phyloP scores from a whole-genome alignment of 2,329 filamentous ascomycete genomes.

The Fusarium sp. region DNA sequence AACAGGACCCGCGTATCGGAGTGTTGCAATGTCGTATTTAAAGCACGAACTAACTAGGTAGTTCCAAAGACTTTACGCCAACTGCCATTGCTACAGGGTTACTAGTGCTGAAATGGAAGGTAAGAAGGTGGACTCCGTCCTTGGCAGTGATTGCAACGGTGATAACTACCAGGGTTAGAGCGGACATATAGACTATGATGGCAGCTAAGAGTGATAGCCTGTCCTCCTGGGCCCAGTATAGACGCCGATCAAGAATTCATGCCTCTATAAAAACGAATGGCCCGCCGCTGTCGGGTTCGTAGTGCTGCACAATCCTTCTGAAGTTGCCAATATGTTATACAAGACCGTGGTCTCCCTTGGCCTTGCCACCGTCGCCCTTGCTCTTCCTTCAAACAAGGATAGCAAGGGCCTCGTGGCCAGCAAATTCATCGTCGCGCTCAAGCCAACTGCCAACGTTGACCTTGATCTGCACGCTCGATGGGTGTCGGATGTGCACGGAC shows the following conservation, averaged over 20 bases:
- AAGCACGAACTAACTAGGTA: not conserved
- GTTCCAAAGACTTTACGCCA: accelerated
- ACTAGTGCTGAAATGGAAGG: not conserved
- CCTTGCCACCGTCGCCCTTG: not conserved
- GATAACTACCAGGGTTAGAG: not conserved
- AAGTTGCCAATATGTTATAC: not conserved
- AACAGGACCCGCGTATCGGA: not conserved
- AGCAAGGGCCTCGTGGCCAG: not conserved
- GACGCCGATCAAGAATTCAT: not conserved
- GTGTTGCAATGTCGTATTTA: not conserved
- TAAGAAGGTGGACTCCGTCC: not conserved
- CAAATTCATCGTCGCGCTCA: conserved; percentile 1
- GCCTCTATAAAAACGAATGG: not conserved
- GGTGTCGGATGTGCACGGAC: not conserved
- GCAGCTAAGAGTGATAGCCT: not conserved
- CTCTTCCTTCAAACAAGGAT: not conserved
- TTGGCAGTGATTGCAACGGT: not conserved
- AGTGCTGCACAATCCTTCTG: accelerated
- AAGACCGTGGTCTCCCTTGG: not conserved
- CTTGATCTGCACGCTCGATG: not conserved
- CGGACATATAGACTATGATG: not conserved
- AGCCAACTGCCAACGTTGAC: not conserved
- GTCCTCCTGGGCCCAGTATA: accelerated
- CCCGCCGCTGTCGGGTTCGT: accelerated
- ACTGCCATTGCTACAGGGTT: not conserved